Evolutionary conservation across 2,329 filamentous ascomycete species (phyloP).

Genomic region (Ustulina deusta): DNA sequence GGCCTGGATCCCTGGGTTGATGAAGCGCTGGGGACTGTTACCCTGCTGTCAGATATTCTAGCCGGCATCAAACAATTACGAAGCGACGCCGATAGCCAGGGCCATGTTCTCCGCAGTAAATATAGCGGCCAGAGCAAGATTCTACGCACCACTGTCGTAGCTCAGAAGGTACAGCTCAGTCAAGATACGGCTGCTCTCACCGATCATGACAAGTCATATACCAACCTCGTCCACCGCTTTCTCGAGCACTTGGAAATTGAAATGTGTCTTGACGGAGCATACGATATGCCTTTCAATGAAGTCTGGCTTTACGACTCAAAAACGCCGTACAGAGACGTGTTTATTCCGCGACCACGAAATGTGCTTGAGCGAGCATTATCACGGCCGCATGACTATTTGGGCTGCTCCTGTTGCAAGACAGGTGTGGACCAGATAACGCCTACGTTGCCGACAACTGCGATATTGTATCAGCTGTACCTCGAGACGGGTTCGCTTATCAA

Average conservation of each 20-base stretch:
- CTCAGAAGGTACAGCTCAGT: conserved; percentile 83
- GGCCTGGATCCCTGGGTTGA: conserved; percentile 52
- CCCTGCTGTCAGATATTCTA: conserved; percentile 57
- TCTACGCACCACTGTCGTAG: conserved; percentile 80
- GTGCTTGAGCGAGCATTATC: conserved; percentile 78
- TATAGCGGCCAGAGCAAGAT: conserved; percentile 79
- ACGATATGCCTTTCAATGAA: conserved; percentile 73
- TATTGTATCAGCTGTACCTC: conserved; percentile 82
- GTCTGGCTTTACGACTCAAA: conserved; percentile 80
- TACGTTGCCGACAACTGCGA: conserved; percentile 76
- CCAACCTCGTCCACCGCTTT: conserved; percentile 70
- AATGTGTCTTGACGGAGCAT: conserved; percentile 54
- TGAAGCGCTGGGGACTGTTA: conserved; percentile 50
- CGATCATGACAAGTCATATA: conserved; percentile 77
- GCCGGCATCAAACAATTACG: conserved; percentile 61
- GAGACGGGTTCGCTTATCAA: conserved; percentile 84
- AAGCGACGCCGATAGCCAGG: conserved; percentile 57
- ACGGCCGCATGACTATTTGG: conserved; percentile 81
- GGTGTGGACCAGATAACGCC: conserved; percentile 64
- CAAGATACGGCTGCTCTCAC: conserved; percentile 78
- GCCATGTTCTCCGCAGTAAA: conserved; percentile 74
- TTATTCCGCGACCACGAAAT: conserved; percentile 77
- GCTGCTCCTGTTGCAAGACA: conserved; percentile 74
- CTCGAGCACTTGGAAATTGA: conserved; percentile 60
- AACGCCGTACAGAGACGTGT: conserved; percentile 77